Conservation (phyloP, 352 stramenopile species). For the Phytophthora sp. region DNA sequence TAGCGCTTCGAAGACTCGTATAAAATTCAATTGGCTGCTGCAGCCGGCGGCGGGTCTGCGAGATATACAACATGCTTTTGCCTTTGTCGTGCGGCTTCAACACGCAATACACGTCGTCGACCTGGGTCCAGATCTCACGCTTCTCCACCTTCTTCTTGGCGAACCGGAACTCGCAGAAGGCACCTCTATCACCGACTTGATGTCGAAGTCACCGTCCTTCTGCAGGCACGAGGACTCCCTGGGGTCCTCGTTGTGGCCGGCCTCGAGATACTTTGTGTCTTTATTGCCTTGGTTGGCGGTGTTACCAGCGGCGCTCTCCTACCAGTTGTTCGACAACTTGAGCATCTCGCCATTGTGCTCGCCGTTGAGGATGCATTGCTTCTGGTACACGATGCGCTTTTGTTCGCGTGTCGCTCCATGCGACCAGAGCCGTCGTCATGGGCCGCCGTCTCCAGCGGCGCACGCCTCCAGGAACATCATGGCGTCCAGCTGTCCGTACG, state of each 20-base stretch:
- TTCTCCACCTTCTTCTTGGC: too few relatives aligned
- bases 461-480: conserved; percentile 42
- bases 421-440: conserved; percentile 34
- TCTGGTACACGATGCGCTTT: too few relatives aligned
- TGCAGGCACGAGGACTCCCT: too few relatives aligned
- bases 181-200: too few relatives aligned
- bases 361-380: too few relatives aligned
- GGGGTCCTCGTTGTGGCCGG: too few relatives aligned
- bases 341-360: too few relatives aligned
- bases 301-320: too few relatives aligned
- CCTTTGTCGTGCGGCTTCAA: background rate
- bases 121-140: background rate
- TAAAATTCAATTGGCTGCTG: background rate
- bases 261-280: too few relatives aligned
- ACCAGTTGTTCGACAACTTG: too few relatives aligned
- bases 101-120: background rate
- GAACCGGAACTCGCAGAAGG: too few relatives aligned
- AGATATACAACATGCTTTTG: background rate
- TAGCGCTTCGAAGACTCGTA: background rate
- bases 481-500: conserved; percentile 38
- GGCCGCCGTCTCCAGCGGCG: conserved; percentile 27
- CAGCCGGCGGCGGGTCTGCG: background rate
- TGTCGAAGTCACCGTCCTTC: background rate
- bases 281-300: too few relatives aligned
- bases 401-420: conserved; percentile 43